phyloP scores from a whole-genome alignment of 306 rosid genomes.

The Prunus dulcis region DNA sequence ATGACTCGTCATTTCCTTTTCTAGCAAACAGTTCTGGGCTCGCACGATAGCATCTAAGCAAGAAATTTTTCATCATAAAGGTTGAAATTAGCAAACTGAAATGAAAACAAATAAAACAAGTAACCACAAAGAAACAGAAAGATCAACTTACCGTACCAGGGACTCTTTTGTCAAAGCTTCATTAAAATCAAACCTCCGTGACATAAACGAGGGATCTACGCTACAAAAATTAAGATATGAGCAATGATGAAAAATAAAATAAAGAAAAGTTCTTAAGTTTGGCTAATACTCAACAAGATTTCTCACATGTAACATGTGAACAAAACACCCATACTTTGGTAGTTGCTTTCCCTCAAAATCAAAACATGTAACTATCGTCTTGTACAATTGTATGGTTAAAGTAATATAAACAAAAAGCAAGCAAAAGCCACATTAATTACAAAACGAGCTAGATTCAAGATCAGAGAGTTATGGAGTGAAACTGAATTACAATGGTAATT shows the following conservation, averaged over 20 bases:
- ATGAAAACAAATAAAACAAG: neutral
- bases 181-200: slow-evolving; percentile 22
- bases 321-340: neutral
- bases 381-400: neutral
- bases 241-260: neutral
- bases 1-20: slow-evolving; percentile 38
- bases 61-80: neutral
- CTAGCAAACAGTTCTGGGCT: slow-evolving; percentile 48
- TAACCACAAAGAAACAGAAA: neutral
- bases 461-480: neutral
- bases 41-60: slow-evolving; percentile 64
- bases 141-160: slow-evolving; percentile 49
- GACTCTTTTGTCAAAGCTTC: slow-evolving; percentile 36
- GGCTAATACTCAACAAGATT: neutral
- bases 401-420: neutral
- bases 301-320: neutral
- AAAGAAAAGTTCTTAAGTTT: neutral
- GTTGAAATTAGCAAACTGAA: slow-evolving; percentile 1
- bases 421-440: neutral
- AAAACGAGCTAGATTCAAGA: neutral
- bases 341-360: neutral
- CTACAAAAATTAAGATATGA: slow-evolving; percentile 23
- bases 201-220: slow-evolving; percentile 40
- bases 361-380: neutral
- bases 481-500: neutral